A percentile compares a stretch with the other conserved stretches of the same genome.
These are phyloP conservation scores for Cryptococcus maquisensis DNA, from an alignment of 1,284 basidiomycete species.

Conservation along the genomic window DNA sequence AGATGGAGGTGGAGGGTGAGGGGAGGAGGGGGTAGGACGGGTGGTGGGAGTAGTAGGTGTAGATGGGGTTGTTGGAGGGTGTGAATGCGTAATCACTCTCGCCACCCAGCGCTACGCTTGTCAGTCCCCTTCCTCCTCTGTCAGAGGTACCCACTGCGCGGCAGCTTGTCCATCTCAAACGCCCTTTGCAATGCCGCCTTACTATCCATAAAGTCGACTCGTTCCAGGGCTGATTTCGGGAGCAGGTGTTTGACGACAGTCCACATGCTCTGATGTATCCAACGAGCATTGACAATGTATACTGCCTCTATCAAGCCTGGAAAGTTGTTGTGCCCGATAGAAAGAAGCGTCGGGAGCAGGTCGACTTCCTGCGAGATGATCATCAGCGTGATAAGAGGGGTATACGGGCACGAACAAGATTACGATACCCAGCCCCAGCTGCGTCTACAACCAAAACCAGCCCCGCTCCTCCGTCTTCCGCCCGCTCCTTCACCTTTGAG, in stretches of 20 bases:
- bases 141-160: constrained; percentile 22
- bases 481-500: constrained; percentile 1
- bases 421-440: constrained; percentile 42
- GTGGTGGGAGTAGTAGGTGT: constrained; percentile 26
- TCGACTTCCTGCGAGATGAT: constrained; percentile 41
- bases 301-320: constrained; percentile 47
- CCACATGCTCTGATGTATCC: constrained; percentile 54
- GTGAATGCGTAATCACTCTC: constrained; percentile 16
- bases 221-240: constrained; percentile 50
- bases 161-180: constrained; percentile 36
- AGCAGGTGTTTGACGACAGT: constrained; percentile 50
- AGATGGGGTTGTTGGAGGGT: constrained; percentile 22
- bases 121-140: not conserved
- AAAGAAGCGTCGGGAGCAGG: constrained; percentile 41
- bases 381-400: not conserved
- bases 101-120: constrained; percentile 19
- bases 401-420: constrained; percentile 36
- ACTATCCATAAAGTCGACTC: constrained; percentile 48
- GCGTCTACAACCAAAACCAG: constrained; percentile 44
- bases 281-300: constrained; percentile 52
- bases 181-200: constrained; percentile 22
- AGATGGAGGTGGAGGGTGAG: not conserved
- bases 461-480: constrained; percentile 31
- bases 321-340: constrained; percentile 44
- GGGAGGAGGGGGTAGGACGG: constrained; percentile 3